Evolutionary conservation across 1,139 yeast species (phyloP), one percentile per base, ranked within the genome.

Genomic region (Hansenula sp.): DNA sequence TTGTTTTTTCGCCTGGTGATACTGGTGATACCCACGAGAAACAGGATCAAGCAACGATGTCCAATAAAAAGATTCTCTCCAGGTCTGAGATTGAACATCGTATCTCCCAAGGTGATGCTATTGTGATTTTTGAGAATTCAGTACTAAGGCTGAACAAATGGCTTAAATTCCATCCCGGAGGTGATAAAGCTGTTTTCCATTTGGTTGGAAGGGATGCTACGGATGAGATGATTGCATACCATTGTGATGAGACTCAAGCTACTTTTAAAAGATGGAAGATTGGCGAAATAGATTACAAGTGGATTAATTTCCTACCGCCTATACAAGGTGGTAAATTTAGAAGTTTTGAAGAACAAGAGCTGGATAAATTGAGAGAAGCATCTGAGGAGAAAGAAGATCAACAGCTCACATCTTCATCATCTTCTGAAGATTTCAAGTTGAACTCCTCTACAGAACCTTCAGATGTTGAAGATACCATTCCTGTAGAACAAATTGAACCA

Each of bases 191-290:
- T 0, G 82, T 88, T 13, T 69, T 69, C 49, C 96, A 88, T 60
- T 73, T 88, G 82, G 75, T 88, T 7, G 97, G 96, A 4, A 67
- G 92, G 44, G 96, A 88, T 62, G 95, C 96, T 10, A 81, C 94
- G 1, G 95, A 87, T 57, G 96, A 88, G 59, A 87, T 88, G 86
- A 74, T 79, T 41, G 90, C 90, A 11, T 83, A 86, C 56, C 96
- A 88, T 56, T 63, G 78, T 26, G 75, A 69, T 16, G 82, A 77
- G 38, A 75, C 95, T 0, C 62, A 73, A 13, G 43, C 50, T 3
- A 57, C 60, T 0, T 82, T 86, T 59, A 57, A 57, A 12, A 69
- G 63, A 33, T 89, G 76, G 75, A 73, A 66, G 44, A 69, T 88
- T 12, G 96, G 96, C 2, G 56, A 54, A 24, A 75, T 87, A 8